phyloP scores from a whole-genome alignment of 257 asterid species.

The Nicotiana benthamiana region DNA sequence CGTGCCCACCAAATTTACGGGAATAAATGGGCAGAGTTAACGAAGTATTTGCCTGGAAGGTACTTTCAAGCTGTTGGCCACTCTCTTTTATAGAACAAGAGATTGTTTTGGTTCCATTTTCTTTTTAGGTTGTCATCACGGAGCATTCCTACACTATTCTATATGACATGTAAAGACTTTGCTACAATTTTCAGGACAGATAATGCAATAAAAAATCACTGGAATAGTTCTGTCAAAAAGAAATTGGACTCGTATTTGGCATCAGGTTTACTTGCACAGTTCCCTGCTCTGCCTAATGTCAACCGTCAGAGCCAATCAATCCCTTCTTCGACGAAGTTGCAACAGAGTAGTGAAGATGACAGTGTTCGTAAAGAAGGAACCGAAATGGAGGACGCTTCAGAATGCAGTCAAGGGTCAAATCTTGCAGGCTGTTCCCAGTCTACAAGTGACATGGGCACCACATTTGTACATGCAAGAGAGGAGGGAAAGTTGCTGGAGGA shows the following conservation, averaged over 20 bases:
- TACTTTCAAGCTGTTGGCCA: conserved; percentile 21
- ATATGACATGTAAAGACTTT: conserved; percentile 9
- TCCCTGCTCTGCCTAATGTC: conserved; percentile 52
- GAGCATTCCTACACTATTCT: conserved; percentile 3
- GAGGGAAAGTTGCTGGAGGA: conserved; percentile 38
- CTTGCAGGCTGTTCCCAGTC: conserved; percentile 47
- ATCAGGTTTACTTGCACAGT: conserved; percentile 81
- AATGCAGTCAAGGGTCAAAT: conserved; percentile 76
- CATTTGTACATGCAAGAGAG: conserved; percentile 29
- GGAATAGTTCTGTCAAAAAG: conserved; percentile 95
- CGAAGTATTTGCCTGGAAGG: conserved; percentile 91
- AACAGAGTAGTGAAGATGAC: conserved; percentile 68
- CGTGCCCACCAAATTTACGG: conserved; percentile 83
- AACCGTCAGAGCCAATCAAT: conserved; percentile 37
- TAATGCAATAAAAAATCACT: conserved; percentile 87
- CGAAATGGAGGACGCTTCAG: conserved; percentile 75
- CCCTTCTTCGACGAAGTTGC: conserved; percentile 57
- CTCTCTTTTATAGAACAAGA: not conserved
- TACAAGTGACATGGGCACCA: conserved; percentile 30
- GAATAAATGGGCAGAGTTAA: conserved; percentile 98
- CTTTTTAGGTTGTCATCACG: not conserved
- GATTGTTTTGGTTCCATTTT: not conserved
- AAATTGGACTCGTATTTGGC: conserved; percentile 75
- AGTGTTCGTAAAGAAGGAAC: conserved; percentile 36
- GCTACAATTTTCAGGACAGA: conserved; percentile 63